A percentile compares a stretch with the other conserved stretches of the same genome.
phyloP scores from a whole-genome alignment of 2,329 filamentous ascomycete genomes.

The Cladophialophora bantiana region DNA sequence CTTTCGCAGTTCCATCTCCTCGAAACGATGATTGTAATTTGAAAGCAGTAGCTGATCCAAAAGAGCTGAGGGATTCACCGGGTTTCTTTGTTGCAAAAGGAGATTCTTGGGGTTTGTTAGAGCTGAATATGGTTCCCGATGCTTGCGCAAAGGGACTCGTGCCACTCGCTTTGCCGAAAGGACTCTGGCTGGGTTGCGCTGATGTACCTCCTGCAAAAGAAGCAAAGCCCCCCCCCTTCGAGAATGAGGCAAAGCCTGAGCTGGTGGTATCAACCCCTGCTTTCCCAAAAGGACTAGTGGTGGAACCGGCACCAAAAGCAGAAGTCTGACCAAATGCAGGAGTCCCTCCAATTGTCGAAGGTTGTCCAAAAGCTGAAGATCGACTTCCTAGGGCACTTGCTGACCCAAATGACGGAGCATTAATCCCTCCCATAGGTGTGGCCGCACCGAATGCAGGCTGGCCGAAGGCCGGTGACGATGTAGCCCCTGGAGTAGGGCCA shows the following conservation, averaged over 20 bases:
- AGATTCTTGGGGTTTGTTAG: constrained; percentile 33
- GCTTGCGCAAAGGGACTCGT: constrained; percentile 43
- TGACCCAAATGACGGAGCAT: constrained; percentile 46
- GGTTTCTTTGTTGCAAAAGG: constrained; percentile 46
- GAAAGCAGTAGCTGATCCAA: constrained; percentile 45
- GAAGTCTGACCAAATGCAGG: constrained; percentile 38
- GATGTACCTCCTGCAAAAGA: constrained; percentile 33
- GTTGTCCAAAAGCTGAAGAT: constrained; percentile 46
- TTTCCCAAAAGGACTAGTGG: constrained; percentile 34
- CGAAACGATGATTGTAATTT: constrained; percentile 55
- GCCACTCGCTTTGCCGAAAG: constrained; percentile 42
- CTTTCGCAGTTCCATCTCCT: constrained; percentile 49
- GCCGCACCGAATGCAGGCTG: constrained; percentile 48
- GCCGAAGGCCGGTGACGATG: constrained; percentile 32
- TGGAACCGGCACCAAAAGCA: constrained; percentile 21
- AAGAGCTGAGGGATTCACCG: constrained; percentile 15
- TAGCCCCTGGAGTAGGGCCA: constrained; percentile 18
- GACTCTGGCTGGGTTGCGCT: constrained; percentile 36
- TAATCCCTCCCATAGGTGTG: constrained; percentile 39
- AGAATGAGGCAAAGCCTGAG: constrained; percentile 43
- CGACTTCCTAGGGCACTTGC: constrained; percentile 45
- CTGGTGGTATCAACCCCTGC: constrained; percentile 20
- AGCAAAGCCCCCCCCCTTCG: constrained; percentile 40
- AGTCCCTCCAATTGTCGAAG: constrained; percentile 26
- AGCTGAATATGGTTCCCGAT: constrained; percentile 25